Base-by-base conservation (phyloP, 306 rosid genomes). In the Inga oerstediana region DNA sequence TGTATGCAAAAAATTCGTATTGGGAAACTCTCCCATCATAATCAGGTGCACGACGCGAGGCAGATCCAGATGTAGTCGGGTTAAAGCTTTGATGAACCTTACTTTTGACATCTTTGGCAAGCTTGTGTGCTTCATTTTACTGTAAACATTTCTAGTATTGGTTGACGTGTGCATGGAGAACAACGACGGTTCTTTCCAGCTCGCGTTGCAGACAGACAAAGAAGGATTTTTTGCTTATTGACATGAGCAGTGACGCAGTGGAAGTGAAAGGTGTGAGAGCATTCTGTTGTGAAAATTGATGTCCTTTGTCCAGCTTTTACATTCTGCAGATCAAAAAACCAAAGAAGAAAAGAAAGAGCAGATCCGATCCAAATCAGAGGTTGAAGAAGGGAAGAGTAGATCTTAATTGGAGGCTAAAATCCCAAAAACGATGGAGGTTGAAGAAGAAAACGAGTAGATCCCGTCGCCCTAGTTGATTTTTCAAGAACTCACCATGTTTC, bases 201-300 rank as follows among this genome's bases (percentile, higher is more conserved):
- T 68, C 3, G 92, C 64, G 85, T 82, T 83, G 88, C 97, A 94
- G 41, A 94, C 92, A 0, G 99, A 98, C 98, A 96, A 19, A 82
- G 72, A 48, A 85, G 83, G 20, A 82, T 79, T 8, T 88, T 93
- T 30, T 89, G 78, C 87, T 76, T 90, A 84, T 87, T 92, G 48
- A 85, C 88, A 56, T 89, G 94, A 10, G 90, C 37, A 0, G 97
- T 84, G 59, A 96, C 83, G 80, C 99, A 92, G 64, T 94, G 97
- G 78, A 92, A 96, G 78, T 96, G 99, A 73, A 96, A 96, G 3
- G 90, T 84, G 81, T 96, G 99, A 15, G 97, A 96, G 76, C 99
- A 96, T 80, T 94, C 95, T 13, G 97, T 92, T 10, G 98, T 96
- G 89, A 94, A 92, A 82, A 92, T 96, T 30, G 98, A 98, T 0